Evolutionary conservation across 352 stramenopile genomes (phyloP).

Genomic region (Pythium sp.): DNA sequence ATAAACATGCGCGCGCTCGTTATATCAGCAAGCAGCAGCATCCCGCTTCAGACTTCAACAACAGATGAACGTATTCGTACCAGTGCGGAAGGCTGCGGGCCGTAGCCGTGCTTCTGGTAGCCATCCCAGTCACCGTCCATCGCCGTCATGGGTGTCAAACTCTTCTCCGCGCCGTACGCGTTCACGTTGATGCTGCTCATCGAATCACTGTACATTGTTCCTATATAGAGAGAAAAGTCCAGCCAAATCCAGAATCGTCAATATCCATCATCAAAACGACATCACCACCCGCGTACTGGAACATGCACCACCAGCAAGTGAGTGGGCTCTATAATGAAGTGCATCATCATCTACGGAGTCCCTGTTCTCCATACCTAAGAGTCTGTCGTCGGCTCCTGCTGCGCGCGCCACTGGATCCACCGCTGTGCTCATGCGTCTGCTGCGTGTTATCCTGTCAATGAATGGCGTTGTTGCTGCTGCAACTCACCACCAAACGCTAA

Average conservation of each 20-base stretch:
- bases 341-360: background rate
- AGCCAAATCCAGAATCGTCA: background rate
- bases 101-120: slow-evolving; percentile 52
- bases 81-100: slow-evolving; percentile 27
- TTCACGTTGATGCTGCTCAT: slow-evolving; percentile 21
- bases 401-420: slow-evolving; percentile 12
- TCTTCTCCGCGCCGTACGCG: slow-evolving; percentile 19
- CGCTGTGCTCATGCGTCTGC: slow-evolving; percentile 12
- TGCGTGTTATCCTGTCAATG: too few relatives aligned
- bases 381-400: slow-evolving; percentile 16
- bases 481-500: background rate
- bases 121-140: slow-evolving; percentile 50
- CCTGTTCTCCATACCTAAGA: background rate
- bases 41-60: slow-evolving; percentile 13
- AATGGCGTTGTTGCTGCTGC: background rate
- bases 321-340: background rate
- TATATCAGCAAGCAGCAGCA: slow-evolving; percentile 5
- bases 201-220: slow-evolving; percentile 1
- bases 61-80: slow-evolving; percentile 21
- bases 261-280: background rate
- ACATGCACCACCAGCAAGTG: background rate
- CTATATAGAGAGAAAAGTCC: background rate
- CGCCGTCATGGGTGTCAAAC: slow-evolving; percentile 16
- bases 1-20: slow-evolving; percentile 7
- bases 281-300: background rate